Conservation (phyloP, 2,329 filamentous ascomycete genomes). For the Fusarium temperatum region DNA sequence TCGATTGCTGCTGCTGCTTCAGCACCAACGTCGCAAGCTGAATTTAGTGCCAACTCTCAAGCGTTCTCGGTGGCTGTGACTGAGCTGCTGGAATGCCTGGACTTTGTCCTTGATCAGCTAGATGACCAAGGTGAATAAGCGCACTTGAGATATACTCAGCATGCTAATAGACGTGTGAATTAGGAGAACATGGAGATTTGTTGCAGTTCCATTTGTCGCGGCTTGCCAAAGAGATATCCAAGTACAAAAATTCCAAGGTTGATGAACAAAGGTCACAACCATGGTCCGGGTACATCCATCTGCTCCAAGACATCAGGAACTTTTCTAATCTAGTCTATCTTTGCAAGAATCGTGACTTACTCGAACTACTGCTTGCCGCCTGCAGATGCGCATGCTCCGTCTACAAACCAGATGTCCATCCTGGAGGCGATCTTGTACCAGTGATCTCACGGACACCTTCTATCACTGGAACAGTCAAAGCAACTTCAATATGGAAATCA, state of each 20-base stretch:
- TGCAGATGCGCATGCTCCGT: constrained; percentile 36
- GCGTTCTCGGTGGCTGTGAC: constrained; percentile 34
- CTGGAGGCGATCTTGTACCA: constrained; percentile 13
- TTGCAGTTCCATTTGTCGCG: constrained; percentile 33
- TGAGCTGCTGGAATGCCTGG: constrained; percentile 30
- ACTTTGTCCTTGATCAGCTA: constrained; percentile 36
- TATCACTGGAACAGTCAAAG: constrained; percentile 28
- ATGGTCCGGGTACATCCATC: constrained; percentile 14
- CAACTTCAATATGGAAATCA: constrained; percentile 34
- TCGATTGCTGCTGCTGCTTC: constrained; percentile 1
- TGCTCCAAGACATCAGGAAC: too few relatives aligned
- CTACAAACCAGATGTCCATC: constrained; percentile 16
- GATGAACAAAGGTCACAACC: neutral
- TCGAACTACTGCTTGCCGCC: constrained; percentile 16
- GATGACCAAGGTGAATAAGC: constrained; percentile 22
- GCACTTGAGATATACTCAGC: rapidly evolving
- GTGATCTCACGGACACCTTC: constrained; percentile 32
- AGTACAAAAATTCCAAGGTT: constrained; percentile 32
- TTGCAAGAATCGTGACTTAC: neutral
- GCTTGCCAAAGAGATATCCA: constrained; percentile 31
- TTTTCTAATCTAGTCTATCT: neutral
- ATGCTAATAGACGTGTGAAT: neutral
- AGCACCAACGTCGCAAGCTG: neutral
- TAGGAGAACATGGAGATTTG: constrained; percentile 36
- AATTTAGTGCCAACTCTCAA: constrained; percentile 33